Base-by-base conservation (phyloP, 306 rosid species). In the Begonia loranthoides region DNA sequence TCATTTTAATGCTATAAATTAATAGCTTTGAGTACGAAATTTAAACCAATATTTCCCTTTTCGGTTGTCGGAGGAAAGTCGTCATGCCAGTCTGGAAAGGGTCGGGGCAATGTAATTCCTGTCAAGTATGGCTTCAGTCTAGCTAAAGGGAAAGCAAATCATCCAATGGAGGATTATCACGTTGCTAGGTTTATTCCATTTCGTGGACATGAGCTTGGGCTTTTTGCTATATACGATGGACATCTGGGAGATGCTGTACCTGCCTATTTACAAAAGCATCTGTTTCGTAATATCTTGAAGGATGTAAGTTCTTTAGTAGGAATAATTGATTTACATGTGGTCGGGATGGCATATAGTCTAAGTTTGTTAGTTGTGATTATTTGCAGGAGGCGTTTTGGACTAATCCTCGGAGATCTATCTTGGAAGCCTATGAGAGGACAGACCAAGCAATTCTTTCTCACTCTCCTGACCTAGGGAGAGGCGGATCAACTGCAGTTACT, bases 211-310 rank as follows among this genome's bases (percentile, higher is more conserved):
- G 95, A 86, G 55, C 75, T 86, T 54, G 88, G 95, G 61, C 88
- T 86, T 50, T 86, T 86, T 65, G 95, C 95, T n/a, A 86, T n/a
- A n/a, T n/a, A n/a, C n/a, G n/a, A n/a, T 64, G 95, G 95, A 50
- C 93, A 86, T 67, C 69, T 79, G 66, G 95, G 95, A 54, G 93
- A 86, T 55, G 72, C 61, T 58, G 95, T 86, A 51, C 95, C 95
- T 0, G 73, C 88, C 61, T 86, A 82, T 68, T 68, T 86, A 57
- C 95, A 86, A 52, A 79, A 79, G 70, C 66, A 86, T 71, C 83
- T 86, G 40, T 82, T 86, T 63, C 51, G 83, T 56, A 86, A 86
- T 64, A 86, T 86, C 62, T 67, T 86, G 67, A 75, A 82, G 61
- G 95, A 86, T 66, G 95, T 86, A 60, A 82, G 94, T 73, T 69